Base-by-base conservation (phyloP, 257 asterid genomes). In the Buddleja alternifolia region DNA sequence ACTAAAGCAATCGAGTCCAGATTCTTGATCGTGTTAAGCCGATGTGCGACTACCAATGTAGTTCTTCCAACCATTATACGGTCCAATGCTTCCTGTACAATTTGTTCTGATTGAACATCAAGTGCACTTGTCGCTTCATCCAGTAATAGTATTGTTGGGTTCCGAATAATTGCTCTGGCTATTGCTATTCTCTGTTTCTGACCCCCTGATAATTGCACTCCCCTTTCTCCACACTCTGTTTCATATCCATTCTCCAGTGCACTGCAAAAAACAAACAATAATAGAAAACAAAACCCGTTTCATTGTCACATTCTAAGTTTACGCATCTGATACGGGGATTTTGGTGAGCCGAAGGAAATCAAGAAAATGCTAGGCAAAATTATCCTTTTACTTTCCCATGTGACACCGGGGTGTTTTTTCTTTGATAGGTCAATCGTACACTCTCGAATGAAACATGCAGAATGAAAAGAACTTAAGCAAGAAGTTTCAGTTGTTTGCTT, bases 111-210 rank as follows among this genome's bases (percentile, higher is more conserved):
- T 37, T 90, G 92, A 65, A 76, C 88, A 70, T 90, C 97, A 1
- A 90, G 85, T 0, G 97, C 97, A 55, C 97, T 90, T 0, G 96
- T 90, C n/a, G 97, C 97, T 73, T 90, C 97, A 16, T 90, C 96
- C 4, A 90, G 81, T 10, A 90, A 56, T 12, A 90, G 69, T 59
- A 88, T 74, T 0, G 75, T 82, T 0, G 96, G 97, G 60, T 84
- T 77, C 8, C 94, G 73, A 1, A 90, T 67, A 52, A 90, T 88
- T 2, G 97, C 97, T 63, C 97, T 75, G 0, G 97, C 97, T 23
- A 90, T 90, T 2, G 96, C 96, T 1, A 90, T 86, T 41, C 97
- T 82, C 64, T 90, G 97, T 47, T 83, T 90, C 63, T 90, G 96
- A 5, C 97, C 97, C 39, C 96, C 96, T 11, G 96, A 90, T 32